phyloP scores from a whole-genome alignment of 768 basidiomycete species.

The Suillus variegatus region DNA sequence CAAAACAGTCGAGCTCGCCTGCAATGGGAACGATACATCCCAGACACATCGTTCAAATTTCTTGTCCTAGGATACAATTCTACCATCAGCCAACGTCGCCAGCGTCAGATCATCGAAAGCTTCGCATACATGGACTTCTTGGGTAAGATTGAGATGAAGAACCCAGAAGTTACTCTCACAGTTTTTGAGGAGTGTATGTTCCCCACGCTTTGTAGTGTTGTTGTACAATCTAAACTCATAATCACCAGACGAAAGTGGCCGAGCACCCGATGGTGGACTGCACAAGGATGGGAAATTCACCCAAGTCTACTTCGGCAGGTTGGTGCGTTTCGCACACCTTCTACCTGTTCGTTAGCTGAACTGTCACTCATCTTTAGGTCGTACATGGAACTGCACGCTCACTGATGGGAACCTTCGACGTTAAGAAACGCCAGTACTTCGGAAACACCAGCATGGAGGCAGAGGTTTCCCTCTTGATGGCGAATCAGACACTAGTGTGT shows the following conservation, averaged over 20 bases:
- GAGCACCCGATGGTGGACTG: constrained; percentile 47
- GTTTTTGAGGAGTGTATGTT: constrained; percentile 87
- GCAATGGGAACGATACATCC: constrained; percentile 61
- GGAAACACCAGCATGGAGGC: constrained; percentile 99
- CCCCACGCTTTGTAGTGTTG: not conserved
- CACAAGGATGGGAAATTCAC: constrained; percentile 69
- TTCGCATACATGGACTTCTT: constrained; percentile 85
- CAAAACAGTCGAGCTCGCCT: constrained; percentile 42
- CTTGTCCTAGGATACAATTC: constrained; percentile 73
- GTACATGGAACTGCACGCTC: constrained; percentile 67
- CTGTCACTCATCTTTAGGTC: constrained; percentile 38
- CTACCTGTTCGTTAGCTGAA: not conserved
- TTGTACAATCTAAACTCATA: not conserved
- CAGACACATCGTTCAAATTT: constrained; percentile 80
- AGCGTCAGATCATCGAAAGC: constrained; percentile 67
- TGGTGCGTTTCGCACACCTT: constrained; percentile 57
- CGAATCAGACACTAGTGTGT: constrained; percentile 86
- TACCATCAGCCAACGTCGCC: constrained; percentile 66
- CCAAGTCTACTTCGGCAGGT: constrained; percentile 81
- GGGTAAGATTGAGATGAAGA: constrained; percentile 81
- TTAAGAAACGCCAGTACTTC: constrained; percentile 88
- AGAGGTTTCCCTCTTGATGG: constrained; percentile 94
- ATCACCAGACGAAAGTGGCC: constrained; percentile 48
- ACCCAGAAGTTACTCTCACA: constrained; percentile 69
- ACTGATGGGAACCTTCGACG: constrained; percentile 71